Evolutionary conservation across 768 basidiomycete genomes (phyloP), one percentile per base, ranked within the genome.

Genomic region (Harrya chromipes): DNA sequence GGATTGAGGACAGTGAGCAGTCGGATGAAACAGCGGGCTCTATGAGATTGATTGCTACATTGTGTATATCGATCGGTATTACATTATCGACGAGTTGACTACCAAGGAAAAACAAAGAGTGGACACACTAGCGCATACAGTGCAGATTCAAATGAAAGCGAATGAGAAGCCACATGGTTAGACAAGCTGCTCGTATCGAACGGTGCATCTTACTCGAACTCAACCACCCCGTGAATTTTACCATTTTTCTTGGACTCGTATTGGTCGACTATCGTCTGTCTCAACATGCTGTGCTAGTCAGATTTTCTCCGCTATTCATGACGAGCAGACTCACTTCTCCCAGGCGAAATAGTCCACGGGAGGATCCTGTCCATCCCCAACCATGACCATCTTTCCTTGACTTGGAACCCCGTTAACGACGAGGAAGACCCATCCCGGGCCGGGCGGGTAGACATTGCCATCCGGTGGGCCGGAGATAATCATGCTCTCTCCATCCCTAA

Each of bases 1-100:
- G 87, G 90, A 29, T 70, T 98, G 57, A 78, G 94, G 64, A 94
- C 92, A 6, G 90, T 97, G 40, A 90, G 90, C 66, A 87, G 87
- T 57, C 79, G 94, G 54, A 88, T 97, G 89, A 90, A 86, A 68
- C 94, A 97, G 73, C 80, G 94, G 49, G 90, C 89, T 19, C 64
- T 95, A 53, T 94, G 75, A 71, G 53, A 20, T 52, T 38, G 16
- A 35, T 35, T 26, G 16, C 41, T 58, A 40, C 26, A 51, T 29
- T 14, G 23, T 52, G 49, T 55, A 53, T 13, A 14, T 14, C 31
- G 31, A 31, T 31, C 14, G 40, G 33, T 47, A 35, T 34, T 47
- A 49, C 50, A 55, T 38, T 36, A 29, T 54, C 53, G 19, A 57
- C 40, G 43, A 48, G 27, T 41, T 39, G 46, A 48, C 43, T 43